These are phyloP conservation scores for Xylaria acuta DNA, from an alignment of 495 filamentous ascomycete genomes.

Conservation along the genomic window DNA sequence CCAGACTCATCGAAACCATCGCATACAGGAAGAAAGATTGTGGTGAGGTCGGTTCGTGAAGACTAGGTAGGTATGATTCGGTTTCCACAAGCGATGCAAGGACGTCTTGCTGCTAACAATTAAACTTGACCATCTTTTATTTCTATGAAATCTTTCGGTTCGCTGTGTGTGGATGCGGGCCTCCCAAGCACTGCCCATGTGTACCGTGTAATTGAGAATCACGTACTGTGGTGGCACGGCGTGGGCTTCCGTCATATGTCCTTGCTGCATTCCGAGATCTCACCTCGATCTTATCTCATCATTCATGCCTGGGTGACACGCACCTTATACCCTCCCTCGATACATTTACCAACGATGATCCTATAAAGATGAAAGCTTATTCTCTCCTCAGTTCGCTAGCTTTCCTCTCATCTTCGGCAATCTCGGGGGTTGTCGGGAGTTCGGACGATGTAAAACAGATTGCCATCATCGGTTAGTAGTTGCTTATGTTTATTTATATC, in stretches of 20 bases:
- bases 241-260: neutral
- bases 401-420: slow-evolving; percentile 13
- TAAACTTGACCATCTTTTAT: neutral
- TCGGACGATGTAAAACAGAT: slow-evolving; percentile 43
- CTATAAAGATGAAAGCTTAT: neutral
- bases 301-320: neutral
- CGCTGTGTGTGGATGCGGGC: too few relatives aligned
- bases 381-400: neutral
- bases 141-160: neutral
- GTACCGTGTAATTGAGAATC: neutral
- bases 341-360: neutral
- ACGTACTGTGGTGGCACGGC: neutral
- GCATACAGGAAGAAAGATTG: neutral
- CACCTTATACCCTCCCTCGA: neutral
- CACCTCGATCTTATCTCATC: neutral
- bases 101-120: neutral
- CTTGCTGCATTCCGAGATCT: neutral
- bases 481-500: neutral
- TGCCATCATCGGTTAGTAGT: slow-evolving; percentile 52
- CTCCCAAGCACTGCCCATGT: neutral
- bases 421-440: slow-evolving; percentile 2
- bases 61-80: neutral
- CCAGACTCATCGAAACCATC: neutral
- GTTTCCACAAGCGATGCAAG: neutral
- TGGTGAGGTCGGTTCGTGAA: neutral